Base-by-base conservation (phyloP, 2,329 filamentous ascomycete genomes). In the Aspergillus calidoustus region DNA sequence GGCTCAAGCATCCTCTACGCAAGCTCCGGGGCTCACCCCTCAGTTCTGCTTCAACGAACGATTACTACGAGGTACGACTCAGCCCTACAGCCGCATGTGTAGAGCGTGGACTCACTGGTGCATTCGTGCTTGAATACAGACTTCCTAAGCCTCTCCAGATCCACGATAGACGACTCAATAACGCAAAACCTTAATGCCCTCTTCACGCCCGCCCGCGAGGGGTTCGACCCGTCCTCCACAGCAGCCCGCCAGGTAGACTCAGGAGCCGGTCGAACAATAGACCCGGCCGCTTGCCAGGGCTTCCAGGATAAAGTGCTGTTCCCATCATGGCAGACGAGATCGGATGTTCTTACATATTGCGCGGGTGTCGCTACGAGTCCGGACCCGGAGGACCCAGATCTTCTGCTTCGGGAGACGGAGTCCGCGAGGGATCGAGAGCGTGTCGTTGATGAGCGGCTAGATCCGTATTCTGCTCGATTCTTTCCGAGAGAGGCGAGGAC, bases 111-210 rank as follows among this genome's bases (percentile, higher is more conserved):
- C 59, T 63, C 15, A 62, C 69, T 19, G 19, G 30, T 55, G 49
- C 59, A 54, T 49, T 61, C 65, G 22, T 15, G 41, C 9, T 9
- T 22, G 43, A 41, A 11, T 22, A 46, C 72, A 97, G 95, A 97
- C 76, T 99, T 99, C 76, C 85, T 99, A 23, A 91, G 93, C 44
- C 78, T 95, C 67, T 97, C 94, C 9, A 88, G 95, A 66, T 84
- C 87, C 56, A 87, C 91, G 52, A 89, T 97, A 72, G 95, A 99
- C 79, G 95, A 99, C 78, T 92, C 91, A 49, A 98, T 99, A 72
- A 88, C 88, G 0, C 93, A 97, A 73, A 94, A 96, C 71, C 87
- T 99, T 64, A 98, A 98, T 81, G 92, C 92, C 1, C 85, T 98
- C 43, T 81, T 92, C 49, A 93, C 90, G 0, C 94, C 94, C 0